Percentiles rank a stretch among this genome's conserved stretches.
These are phyloP conservation scores for Pinguiococcus pyrenoidosus DNA, from an alignment of 108 stramenopile genomes.

Conservation along the genomic window DNA sequence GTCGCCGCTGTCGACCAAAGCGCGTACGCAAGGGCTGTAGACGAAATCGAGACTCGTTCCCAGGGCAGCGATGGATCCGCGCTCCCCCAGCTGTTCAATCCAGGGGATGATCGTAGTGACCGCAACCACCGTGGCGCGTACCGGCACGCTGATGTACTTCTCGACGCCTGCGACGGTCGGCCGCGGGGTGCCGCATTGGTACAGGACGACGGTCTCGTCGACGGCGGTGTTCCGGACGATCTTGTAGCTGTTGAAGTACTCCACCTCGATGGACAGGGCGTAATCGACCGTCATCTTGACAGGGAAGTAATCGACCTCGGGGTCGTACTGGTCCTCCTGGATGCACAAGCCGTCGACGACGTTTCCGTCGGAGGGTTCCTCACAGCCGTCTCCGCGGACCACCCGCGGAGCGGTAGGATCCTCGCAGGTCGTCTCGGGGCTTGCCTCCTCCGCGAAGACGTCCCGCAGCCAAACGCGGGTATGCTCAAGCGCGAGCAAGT, in stretches of 20 bases:
- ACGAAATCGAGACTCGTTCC: neutral
- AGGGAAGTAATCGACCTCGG: constrained; percentile 16
- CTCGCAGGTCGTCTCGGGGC: too few species aligned
- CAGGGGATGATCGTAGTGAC: too few species aligned
- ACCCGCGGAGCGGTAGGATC: too few species aligned
- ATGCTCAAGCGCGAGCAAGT: too few species aligned
- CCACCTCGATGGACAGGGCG: constrained; percentile 5
- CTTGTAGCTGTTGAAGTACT: constrained; percentile 14
- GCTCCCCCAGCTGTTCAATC: too few species aligned
- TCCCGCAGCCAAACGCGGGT: too few species aligned
- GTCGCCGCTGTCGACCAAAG: constrained; percentile 1
- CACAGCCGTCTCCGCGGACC: too few species aligned
- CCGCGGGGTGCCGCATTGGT: constrained; percentile 19
- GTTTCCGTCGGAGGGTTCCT: too few species aligned
- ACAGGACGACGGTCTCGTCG: neutral
- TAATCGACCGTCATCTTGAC: constrained; percentile 6
- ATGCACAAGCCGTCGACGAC: too few species aligned
- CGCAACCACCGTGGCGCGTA: too few species aligned
- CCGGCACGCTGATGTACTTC: constrained; percentile 10
- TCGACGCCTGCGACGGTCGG: constrained; percentile 1
- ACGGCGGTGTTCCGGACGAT: neutral
- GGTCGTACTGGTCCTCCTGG: too few species aligned
- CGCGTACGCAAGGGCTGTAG: constrained; percentile 13
- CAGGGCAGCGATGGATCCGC: constrained; percentile 17
- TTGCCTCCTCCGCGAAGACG: too few species aligned